Percentiles rank a stretch among this genome's conserved stretches.
These are phyloP conservation scores for Rhizopus microsporus DNA, from an alignment of 371 early-diverging fungal species.

Conservation along the genomic window DNA sequence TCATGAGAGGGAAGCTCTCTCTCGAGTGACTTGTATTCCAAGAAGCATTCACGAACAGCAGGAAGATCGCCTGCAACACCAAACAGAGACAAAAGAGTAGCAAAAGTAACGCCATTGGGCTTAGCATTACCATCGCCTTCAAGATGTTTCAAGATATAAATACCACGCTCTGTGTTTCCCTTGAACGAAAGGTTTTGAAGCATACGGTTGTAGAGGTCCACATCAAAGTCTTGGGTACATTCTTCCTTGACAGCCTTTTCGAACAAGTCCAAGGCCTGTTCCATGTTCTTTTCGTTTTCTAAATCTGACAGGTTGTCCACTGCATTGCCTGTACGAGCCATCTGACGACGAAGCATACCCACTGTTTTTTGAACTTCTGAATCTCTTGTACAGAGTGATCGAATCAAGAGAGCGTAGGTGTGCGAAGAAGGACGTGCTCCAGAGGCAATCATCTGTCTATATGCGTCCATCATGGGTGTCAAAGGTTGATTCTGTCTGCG, in stretches of 20 bases:
- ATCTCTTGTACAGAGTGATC: slow-evolving; percentile 41
- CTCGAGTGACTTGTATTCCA: slow-evolving; percentile 39
- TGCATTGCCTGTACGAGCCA: slow-evolving; percentile 26
- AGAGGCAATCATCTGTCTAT: slow-evolving; percentile 46
- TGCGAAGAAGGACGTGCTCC: slow-evolving; percentile 42
- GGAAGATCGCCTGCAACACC: slow-evolving; percentile 47
- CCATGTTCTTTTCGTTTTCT: slow-evolving; percentile 44
- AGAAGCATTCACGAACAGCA: slow-evolving; percentile 50
- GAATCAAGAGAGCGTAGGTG: slow-evolving; percentile 49
- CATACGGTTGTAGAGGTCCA: slow-evolving; percentile 45
- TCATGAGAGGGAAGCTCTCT: slow-evolving; percentile 31
- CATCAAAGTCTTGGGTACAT: slow-evolving; percentile 41
- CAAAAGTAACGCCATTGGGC: slow-evolving; percentile 45
- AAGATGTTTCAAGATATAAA: slow-evolving; percentile 53
- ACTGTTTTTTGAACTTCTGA: slow-evolving; percentile 42
- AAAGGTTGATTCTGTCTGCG: slow-evolving; percentile 35
- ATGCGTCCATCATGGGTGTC: slow-evolving; percentile 41
- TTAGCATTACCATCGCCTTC: slow-evolving; percentile 35
- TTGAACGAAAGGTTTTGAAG: slow-evolving; percentile 38
- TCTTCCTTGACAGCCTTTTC: slow-evolving; percentile 39
- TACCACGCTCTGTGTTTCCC: slow-evolving; percentile 46
- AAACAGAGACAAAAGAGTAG: slow-evolving; percentile 46
- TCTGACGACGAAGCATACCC: slow-evolving; percentile 30
- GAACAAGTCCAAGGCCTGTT: slow-evolving; percentile 48
- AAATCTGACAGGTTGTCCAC: slow-evolving; percentile 25